Evolutionary conservation across 1,139 yeast genomes (phyloP).

Genomic region (Candida neerlandica): DNA sequence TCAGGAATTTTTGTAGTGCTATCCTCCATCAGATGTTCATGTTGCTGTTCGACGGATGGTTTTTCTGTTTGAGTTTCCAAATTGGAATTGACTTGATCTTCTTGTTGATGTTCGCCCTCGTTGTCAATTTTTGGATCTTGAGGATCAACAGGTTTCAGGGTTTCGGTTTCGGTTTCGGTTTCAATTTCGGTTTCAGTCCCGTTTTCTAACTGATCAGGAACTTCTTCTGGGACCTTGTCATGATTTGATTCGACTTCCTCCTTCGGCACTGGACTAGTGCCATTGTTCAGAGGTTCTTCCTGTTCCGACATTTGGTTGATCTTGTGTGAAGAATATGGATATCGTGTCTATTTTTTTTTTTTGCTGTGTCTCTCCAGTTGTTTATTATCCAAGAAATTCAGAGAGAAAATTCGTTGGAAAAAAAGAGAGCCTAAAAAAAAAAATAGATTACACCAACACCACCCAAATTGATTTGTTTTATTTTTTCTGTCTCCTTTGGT

Average conservation of each 20-base stretch:
- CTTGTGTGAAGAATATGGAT: constrained; percentile 2
- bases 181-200: not conserved
- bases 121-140: not conserved
- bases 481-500: not conserved
- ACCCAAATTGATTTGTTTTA: constrained; percentile 2
- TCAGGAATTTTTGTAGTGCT: not conserved
- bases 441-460: not conserved
- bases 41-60: not conserved
- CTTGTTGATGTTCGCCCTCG: not conserved
- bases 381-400: constrained; percentile 1
- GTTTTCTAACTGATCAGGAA: not conserved
- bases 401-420: constrained; percentile 3
- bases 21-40: not conserved
- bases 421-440: not conserved
- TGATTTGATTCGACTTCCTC: not conserved
- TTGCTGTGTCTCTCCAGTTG: constrained; percentile 4
- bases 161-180: not conserved
- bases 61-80: not conserved
- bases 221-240: constrained; percentile 1
- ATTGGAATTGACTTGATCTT: not conserved
- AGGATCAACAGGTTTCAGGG: constrained; percentile 1
- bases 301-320: constrained; percentile 8
- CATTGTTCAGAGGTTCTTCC: constrained; percentile 5
- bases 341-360: not conserved
- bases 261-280: not conserved